Base-by-base conservation (phyloP, 805 yeast genomes). In the Sugiyamaella boreocaroliniensis region DNA sequence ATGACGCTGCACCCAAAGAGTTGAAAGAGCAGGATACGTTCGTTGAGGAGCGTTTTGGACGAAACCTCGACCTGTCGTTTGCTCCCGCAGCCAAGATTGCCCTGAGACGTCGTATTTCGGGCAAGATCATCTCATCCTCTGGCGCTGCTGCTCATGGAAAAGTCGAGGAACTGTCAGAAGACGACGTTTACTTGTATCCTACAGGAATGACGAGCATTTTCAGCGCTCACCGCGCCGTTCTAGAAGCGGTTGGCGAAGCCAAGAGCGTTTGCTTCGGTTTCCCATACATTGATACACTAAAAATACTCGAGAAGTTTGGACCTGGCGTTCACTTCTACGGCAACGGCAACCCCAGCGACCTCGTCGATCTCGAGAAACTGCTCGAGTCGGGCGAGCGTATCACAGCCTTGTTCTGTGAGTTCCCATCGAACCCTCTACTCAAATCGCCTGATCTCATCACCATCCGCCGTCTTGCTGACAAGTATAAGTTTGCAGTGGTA, bases 231-330 rank as follows among this genome's bases (percentile, higher is more conserved):
- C 75, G 68, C 64, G 67, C 50, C 4, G 52, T 63, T 16, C 60
- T 66, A 55, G 63, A 55, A 34, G 57, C 57, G 26, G 45, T 48
- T 14, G 61, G 64, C 11, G 57, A 60, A 32, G 56, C 55, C 19
- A 88, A 87, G 66, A 82, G 95, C 1, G 95, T 89, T 1, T 89
- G 96, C 70, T 92, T 87, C 69, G 99, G 99, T 1, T 89, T 90
- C 71, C 97, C 98, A 6, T 93, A 92, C 68, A 93, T 88, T 29
- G 98, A 93, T 67, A 90, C 98, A 0, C 75, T 89, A 52, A 88
- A 87, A 60, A 82, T 93, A 54, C 74, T 93, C 61, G 77, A 78
- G 63, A 92, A 90, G 67, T 93, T 89, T 76, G 97, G 98, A 14
- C 86, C 90, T 2, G 97, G 97, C 40, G 86, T 85, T 41, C 82